These are phyloP conservation scores for Papilionanthe hybrid DNA, from an alignment of 116 monocot genomes.

Conservation along the genomic window DNA sequence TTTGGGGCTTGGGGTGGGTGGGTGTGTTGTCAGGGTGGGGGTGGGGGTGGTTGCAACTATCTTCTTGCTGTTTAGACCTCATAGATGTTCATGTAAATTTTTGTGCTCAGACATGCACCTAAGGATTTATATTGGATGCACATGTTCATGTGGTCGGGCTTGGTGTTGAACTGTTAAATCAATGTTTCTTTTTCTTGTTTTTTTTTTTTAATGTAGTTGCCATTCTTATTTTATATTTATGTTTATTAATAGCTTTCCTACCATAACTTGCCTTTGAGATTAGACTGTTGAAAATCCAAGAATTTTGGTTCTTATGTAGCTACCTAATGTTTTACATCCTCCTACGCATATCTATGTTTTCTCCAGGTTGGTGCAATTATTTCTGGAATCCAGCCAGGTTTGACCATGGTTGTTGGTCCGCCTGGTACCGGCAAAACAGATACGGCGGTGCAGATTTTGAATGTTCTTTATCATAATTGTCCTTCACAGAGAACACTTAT, in stretches of 20 bases:
- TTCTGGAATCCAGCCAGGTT: constrained; percentile 95
- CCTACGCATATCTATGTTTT: not conserved
- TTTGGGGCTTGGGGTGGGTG: no score
- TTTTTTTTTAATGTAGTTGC: not conserved
- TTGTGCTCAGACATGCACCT: not conserved
- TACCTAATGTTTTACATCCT: not conserved
- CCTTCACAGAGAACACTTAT: constrained; percentile 98
- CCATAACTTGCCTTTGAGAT: not conserved
- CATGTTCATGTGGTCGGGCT: not conserved
- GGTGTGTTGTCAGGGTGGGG: no score
- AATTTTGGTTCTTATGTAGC: not conserved
- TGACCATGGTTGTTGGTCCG: constrained; percentile 99
- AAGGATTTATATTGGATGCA: not conserved
- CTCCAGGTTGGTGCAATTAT: constrained; percentile 93
- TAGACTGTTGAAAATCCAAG: not conserved
- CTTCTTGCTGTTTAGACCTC: not conserved
- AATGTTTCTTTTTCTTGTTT: no score
- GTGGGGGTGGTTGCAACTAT: not conserved
- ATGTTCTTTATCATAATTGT: constrained; percentile 98
- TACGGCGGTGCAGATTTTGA: constrained; percentile 96
- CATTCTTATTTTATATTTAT: not conserved
- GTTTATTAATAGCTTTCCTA: not conserved
- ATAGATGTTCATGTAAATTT: not conserved
- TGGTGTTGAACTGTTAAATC: not conserved
- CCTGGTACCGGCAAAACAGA: constrained; percentile 99